Evolutionary conservation across 2,329 filamentous ascomycete genomes (phyloP), one percentile per base, ranked within the genome.

Genomic region (Claviceps quebecensis): DNA sequence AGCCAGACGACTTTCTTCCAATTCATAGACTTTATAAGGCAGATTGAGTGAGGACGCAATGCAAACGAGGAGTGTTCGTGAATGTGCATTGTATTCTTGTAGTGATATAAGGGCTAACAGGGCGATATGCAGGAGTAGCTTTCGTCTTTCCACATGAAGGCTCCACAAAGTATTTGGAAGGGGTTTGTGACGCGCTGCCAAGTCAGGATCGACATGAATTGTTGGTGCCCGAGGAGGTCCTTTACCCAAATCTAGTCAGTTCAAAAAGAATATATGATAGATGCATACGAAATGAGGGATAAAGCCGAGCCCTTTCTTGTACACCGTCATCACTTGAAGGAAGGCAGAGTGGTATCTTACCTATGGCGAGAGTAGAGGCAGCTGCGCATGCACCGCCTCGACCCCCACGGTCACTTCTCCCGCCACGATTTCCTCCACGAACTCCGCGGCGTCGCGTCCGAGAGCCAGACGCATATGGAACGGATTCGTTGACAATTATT

Each of bases 1-100:
- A 0, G 87, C 86, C 14, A 95, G 75, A 53, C 86, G 82, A 44
- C 78, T 74, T 64, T 97, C 88, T 51, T 90, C 81, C 45, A 82
- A 75, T 38, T 81, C 76, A 11, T 93, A 72, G 3, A 81, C 67
- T 37, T 75, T 74, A 23, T 83, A 66, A 0, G 83, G 76, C 26
- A 95, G 69, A n/a, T 80, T 74, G 9, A 95, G 70, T 6, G 84
- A 87, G 1, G 82, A 84, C 1, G 84, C 74, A 41, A 91, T 64
- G 56, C 85, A 75, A 16, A 88, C 69, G 49, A 95, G 72, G 19
- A 93, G 69, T 2, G 86, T 72, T 13, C 87, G 78, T 3, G 86
- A 86, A 59, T 87, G 82, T 4, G 85, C 79, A 43, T 75, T 79
- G 65, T 93, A 95, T 56, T 86, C 80, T 60, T 93, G 83, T 14